Conservation (phyloP, 257 asterid species). For the Jacaranda mimosifolia region DNA sequence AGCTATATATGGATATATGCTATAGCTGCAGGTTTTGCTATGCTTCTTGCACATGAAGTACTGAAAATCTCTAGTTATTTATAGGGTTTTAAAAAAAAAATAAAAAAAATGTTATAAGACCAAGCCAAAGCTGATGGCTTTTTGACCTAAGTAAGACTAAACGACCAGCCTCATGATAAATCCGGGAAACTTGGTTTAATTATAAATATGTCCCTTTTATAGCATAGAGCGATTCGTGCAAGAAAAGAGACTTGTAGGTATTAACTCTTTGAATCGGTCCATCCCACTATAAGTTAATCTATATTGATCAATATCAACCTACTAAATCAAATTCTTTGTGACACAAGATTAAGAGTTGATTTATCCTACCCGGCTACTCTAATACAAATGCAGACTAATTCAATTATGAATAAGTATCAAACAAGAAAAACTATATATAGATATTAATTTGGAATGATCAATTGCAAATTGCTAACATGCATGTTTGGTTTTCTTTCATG, state of each 20-base stretch:
- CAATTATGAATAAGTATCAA: too few relatives aligned
- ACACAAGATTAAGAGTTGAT: too few relatives aligned
- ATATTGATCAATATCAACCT: too few relatives aligned
- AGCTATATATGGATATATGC: too few relatives aligned
- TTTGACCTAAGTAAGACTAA: too few relatives aligned
- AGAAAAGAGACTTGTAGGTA: neutral
- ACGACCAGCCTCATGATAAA: too few relatives aligned
- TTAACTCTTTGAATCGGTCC: neutral
- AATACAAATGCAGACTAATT: neutral
- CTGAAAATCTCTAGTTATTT: neutral
- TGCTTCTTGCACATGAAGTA: neutral
- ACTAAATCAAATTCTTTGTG: too few relatives aligned
- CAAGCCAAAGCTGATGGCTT: neutral
- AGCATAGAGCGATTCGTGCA: neutral
- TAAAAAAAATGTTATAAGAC: neutral
- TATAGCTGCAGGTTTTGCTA: neutral
- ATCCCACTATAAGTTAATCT: neutral
- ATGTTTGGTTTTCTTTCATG: too few relatives aligned
- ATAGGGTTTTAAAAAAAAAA: neutral
- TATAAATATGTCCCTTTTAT: neutral
- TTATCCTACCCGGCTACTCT: neutral
- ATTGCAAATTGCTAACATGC: neutral
- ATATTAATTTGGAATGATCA: neutral
- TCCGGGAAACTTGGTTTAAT: neutral
- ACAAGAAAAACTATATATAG: too few relatives aligned